Evolutionary conservation across 257 asterid species (phyloP).

Genomic region (Solanum clarkiae): DNA sequence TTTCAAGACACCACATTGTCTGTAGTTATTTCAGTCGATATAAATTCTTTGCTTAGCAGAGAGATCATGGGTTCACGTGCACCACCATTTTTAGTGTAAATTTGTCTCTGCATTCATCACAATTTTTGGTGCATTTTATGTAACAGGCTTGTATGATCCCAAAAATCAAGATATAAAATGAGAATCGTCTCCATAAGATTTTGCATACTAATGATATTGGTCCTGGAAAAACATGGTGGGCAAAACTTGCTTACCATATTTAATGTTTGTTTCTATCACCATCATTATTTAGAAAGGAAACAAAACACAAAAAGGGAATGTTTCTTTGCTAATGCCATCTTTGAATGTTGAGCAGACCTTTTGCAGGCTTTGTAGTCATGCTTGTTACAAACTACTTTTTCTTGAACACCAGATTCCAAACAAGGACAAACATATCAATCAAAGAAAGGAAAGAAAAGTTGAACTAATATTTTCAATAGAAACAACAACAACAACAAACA

Average conservation of each 20-base stretch:
- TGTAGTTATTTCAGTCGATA: neutral
- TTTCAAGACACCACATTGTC: neutral
- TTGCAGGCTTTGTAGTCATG: neutral
- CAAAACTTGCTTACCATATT: neutral
- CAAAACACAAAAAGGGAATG: neutral
- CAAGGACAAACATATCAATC: neutral
- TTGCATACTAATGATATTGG: neutral
- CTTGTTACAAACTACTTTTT: neutral
- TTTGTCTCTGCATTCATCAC: neutral
- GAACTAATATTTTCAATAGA: neutral
- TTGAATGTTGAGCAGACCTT: neutral
- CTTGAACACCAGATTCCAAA: neutral
- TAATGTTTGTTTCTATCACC: neutral
- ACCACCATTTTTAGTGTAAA: neutral
- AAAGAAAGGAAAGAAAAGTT: neutral
- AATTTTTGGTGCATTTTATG: neutral
- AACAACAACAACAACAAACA: neutral
- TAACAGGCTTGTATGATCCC: no score
- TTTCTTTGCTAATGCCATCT: neutral
- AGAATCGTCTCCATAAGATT: no score
- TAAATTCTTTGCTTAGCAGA: accelerated
- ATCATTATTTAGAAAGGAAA: neutral
- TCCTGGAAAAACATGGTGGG: neutral
- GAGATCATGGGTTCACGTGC: neutral
- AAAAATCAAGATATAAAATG: no score